phyloP scores from a whole-genome alignment of 495 filamentous ascomycete genomes.

The Lasiosphaeriaceae sp. region DNA sequence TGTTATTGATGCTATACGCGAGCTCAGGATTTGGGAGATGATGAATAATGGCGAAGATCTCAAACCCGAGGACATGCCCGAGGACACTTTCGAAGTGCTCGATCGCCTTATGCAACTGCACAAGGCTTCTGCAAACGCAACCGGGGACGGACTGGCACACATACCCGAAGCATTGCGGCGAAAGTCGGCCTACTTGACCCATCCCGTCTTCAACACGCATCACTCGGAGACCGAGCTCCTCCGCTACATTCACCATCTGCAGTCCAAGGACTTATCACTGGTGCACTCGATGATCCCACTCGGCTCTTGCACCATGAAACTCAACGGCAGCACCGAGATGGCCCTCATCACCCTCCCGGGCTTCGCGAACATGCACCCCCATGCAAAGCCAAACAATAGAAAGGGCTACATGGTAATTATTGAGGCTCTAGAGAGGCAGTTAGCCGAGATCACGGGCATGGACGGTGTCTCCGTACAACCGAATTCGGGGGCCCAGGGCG shows the following conservation, averaged over 20 bases:
- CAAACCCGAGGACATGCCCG: too few species aligned
- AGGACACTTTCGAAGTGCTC: constrained; percentile 9
- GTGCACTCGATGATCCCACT: constrained; percentile 98
- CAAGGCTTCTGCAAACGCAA: constrained; percentile 27
- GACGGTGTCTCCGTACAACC: constrained; percentile 87
- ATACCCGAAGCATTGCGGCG: constrained; percentile 63
- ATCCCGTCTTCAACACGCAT: constrained; percentile 95
- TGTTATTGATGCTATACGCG: constrained; percentile 26
- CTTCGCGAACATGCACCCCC: constrained; percentile 85
- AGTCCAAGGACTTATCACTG: constrained; percentile 93
- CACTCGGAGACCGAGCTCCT: constrained; percentile 96
- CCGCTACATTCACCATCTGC: constrained; percentile 89
- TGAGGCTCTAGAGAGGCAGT: constrained; percentile 66
- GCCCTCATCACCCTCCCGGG: constrained; percentile 80
- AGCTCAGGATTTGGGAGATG: not conserved
- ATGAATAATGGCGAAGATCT: too few species aligned
- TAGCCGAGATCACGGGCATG: constrained; percentile 87
- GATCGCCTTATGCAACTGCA: constrained; percentile 30
- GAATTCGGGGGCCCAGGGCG: constrained; percentile 95
- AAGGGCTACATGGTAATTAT: constrained; percentile 70
- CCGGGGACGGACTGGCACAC: constrained; percentile 1
- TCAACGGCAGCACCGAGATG: constrained; percentile 90
- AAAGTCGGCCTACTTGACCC: constrained; percentile 74
- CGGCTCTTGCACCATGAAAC: constrained; percentile 99
- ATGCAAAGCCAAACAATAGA: constrained; percentile 59